These are phyloP conservation scores for Penicillium sp. DNA, from an alignment of 2,329 filamentous ascomycete species.

Conservation along the genomic window DNA sequence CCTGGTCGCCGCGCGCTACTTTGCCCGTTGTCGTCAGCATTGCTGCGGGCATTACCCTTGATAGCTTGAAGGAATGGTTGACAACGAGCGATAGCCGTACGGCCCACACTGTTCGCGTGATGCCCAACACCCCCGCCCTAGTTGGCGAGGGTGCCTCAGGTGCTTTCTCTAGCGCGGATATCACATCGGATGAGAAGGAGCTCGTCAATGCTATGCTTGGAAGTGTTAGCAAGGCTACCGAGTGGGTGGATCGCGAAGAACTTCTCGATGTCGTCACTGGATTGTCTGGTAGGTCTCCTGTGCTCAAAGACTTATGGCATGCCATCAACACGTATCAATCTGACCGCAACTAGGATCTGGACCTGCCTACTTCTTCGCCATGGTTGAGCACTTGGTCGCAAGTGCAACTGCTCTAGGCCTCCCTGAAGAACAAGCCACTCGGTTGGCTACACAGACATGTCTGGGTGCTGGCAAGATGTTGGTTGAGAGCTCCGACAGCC, in stretches of 20 bases:
- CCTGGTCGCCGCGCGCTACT: conserved; percentile 23
- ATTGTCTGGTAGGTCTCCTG: conserved; percentile 29
- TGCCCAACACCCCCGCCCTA: conserved; percentile 37
- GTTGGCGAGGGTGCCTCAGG: conserved; percentile 35
- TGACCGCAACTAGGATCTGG: conserved; percentile 30
- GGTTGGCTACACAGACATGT: conserved; percentile 34
- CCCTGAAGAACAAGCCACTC: conserved; percentile 33
- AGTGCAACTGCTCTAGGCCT: conserved; percentile 34
- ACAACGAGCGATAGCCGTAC: conserved; percentile 23
- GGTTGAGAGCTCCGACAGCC: conserved; percentile 29
- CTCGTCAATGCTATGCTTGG: conserved; percentile 29
- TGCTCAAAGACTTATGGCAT: neutral
- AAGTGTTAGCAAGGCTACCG: conserved; percentile 34
- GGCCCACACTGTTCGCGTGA: conserved; percentile 34
- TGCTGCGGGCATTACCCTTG: conserved; percentile 34
- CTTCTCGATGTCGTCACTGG: conserved; percentile 38
- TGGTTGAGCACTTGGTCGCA: conserved; percentile 35
- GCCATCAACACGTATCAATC: neutral
- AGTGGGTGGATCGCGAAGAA: conserved; percentile 36
- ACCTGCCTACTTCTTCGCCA: conserved; percentile 38
- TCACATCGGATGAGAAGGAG: conserved; percentile 29
- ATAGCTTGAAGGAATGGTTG: conserved; percentile 31
- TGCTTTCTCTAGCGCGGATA: conserved; percentile 26
- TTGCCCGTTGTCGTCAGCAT: conserved; percentile 35
- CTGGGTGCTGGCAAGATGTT: conserved; percentile 37